A percentile compares a stretch with the other conserved stretches of the same genome.
Evolutionary conservation across 208 protist genomes (phyloP).

Genomic region (Leishmania amazonensis): DNA sequence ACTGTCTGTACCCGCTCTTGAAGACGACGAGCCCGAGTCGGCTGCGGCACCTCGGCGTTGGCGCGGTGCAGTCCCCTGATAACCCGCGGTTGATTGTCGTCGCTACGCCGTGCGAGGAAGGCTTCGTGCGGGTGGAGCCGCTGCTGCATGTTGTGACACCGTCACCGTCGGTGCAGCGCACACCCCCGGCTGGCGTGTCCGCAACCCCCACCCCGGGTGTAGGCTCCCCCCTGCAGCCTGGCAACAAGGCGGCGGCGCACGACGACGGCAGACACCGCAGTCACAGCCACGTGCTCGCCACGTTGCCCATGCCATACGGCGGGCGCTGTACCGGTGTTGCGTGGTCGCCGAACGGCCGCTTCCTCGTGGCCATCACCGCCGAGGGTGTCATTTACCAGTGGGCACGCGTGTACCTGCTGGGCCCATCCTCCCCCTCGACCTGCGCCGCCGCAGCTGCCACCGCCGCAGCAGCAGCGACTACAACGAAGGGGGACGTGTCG

Average conservation of each 20-base stretch:
- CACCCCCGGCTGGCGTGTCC: background rate
- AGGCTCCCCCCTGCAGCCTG: background rate
- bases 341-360: constrained; percentile 59
- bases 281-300: constrained; percentile 39
- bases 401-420: constrained; percentile 54
- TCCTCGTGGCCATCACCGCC: constrained; percentile 52
- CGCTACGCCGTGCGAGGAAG: constrained; percentile 58
- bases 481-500: background rate
- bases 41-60: constrained; percentile 50
- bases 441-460: background rate
- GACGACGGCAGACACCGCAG: constrained; percentile 1
- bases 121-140: constrained; percentile 52
- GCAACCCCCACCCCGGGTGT: background rate
- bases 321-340: constrained; percentile 53
- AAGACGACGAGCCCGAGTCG: constrained; percentile 43
- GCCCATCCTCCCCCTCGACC: background rate
- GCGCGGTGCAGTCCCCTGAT: constrained; percentile 48
- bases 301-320: constrained; percentile 54
- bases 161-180: background rate
- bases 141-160: constrained; percentile 7
- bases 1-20: constrained; percentile 45
- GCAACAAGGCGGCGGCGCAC: background rate
- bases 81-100: constrained; percentile 44
- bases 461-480: background rate
- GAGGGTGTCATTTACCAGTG: constrained; percentile 68